These are phyloP conservation scores for Vitis labrusca DNA, from an alignment of 164 flowering plant species.

Conservation along the genomic window DNA sequence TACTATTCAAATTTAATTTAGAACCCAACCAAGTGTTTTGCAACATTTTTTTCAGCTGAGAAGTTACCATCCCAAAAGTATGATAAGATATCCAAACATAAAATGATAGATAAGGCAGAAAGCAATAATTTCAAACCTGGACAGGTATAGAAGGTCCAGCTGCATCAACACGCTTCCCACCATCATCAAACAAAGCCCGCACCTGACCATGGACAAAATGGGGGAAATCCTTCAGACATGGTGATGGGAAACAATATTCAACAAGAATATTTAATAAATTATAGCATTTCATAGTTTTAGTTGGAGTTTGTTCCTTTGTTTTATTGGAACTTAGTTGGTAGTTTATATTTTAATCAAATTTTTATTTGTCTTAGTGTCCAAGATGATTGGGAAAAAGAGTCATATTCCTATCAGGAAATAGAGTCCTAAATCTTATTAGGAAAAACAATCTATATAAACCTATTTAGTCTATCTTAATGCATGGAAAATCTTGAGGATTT, in stretches of 20 bases:
- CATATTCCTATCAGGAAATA: too few relatives aligned
- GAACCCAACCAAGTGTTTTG: not conserved
- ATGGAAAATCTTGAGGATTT: too few relatives aligned
- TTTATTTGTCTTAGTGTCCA: too few relatives aligned
- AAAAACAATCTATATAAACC: too few relatives aligned
- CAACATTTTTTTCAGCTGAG: not conserved
- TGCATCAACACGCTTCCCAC: constrained; percentile 63
- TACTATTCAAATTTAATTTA: not conserved
- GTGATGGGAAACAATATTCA: not conserved
- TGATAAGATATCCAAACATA: not conserved
- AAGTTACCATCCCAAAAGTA: not conserved
- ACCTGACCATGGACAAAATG: constrained; percentile 42
- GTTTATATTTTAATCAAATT: too few relatives aligned
- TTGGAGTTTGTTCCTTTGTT: too few relatives aligned
- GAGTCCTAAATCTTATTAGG: too few relatives aligned
- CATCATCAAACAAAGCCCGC: constrained; percentile 87
- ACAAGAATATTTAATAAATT: not conserved
- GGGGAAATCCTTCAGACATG: not conserved
- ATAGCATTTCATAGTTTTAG: not conserved
- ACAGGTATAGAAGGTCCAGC: constrained; percentile 92
- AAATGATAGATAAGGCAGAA: not conserved
- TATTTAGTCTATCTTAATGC: too few relatives aligned
- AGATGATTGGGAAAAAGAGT: too few relatives aligned
- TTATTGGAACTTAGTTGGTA: too few relatives aligned
- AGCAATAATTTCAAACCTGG: constrained; percentile 51